Evolutionary conservation across 805 yeast species (phyloP), one percentile per base, ranked within the genome.

Genomic region (Kodamaea leandrae): DNA sequence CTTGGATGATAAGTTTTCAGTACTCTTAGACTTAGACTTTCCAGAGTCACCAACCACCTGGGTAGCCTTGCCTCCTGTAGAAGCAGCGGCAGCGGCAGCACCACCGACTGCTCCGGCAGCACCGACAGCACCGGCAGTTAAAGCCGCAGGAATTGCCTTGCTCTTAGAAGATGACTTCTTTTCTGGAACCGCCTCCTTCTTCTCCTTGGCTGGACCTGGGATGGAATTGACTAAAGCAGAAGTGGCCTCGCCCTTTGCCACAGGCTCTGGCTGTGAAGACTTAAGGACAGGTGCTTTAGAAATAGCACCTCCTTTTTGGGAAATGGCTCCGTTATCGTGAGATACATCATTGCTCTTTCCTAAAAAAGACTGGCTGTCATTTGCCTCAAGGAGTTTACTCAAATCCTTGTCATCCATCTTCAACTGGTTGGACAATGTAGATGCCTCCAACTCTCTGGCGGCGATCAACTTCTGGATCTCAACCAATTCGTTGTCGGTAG

Each of bases 391-490:
- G 6, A 38, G 38, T 26, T 32, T 36, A 35, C 41, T 44, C 38
- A 60, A 57, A 27, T 60, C 66, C 12, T 48, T 48, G 32, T 60
- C 67, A 46, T 60, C 68, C 34, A 51, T 50, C 45, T 62, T 65
- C 35, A 63, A 59, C 45, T 60, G 64, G 41, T 56, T 57, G 14
- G 66, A 45, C 41, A 64, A 61, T 16, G 48, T 50, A 1, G 61
- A 53, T 28, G 61, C 64, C 45, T 64, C 68, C 29, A 55, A 48
- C 43, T 64, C 66, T 40, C 67, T 49, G 10, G 57, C 61, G 33
- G 55, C 63, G 39, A 63, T 63, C 35, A 62, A 55, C 39, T 57
- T 47, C 41, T 60, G 55, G 43, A 59, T 47, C 18, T 58, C 60
- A 16, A 51, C 61, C 34, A 59, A 37, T 24, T 55, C 51, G 34